Evolutionary conservation across 176 grass and related monocot genomes (phyloP).

Genomic region (Thalia dealbata): DNA sequence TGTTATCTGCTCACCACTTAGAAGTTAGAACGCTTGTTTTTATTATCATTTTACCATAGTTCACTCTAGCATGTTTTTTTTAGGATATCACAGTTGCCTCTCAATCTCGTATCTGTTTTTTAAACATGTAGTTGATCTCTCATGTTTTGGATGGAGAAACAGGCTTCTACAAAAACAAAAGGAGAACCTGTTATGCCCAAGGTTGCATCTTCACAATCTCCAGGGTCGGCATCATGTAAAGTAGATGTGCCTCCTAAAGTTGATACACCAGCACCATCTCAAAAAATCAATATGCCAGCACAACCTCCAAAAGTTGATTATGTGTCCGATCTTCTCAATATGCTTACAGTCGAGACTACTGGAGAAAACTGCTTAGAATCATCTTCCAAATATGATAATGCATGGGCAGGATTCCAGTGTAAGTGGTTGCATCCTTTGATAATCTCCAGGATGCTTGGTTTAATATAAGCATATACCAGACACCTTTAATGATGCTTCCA

Average conservation of each 20-base stretch:
- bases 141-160: constrained; percentile 3
- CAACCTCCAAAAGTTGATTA: constrained; percentile 85
- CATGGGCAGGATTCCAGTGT: constrained; percentile 90
- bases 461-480: neutral
- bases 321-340: constrained; percentile 82
- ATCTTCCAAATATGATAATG: constrained; percentile 61
- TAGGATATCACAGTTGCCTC: neutral
- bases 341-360: constrained; percentile 69
- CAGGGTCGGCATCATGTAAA: constrained; percentile 37
- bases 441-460: constrained; percentile 13
- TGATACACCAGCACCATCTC: constrained; percentile 29
- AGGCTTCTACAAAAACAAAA: constrained; percentile 52
- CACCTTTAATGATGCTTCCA: neutral
- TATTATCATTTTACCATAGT: neutral
- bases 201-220: constrained; percentile 37
- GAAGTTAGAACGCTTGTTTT: no score
- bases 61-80: neutral
- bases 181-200: constrained; percentile 45
- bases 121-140: constrained; percentile 17
- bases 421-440: constrained; percentile 20
- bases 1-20: no score
- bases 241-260: constrained; percentile 20
- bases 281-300: constrained; percentile 9
- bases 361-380: constrained; percentile 52
- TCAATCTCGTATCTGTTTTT: neutral